These are phyloP conservation scores for Ceriops zippeliana DNA, from an alignment of 345 rosid genomes.

Conservation along the genomic window DNA sequence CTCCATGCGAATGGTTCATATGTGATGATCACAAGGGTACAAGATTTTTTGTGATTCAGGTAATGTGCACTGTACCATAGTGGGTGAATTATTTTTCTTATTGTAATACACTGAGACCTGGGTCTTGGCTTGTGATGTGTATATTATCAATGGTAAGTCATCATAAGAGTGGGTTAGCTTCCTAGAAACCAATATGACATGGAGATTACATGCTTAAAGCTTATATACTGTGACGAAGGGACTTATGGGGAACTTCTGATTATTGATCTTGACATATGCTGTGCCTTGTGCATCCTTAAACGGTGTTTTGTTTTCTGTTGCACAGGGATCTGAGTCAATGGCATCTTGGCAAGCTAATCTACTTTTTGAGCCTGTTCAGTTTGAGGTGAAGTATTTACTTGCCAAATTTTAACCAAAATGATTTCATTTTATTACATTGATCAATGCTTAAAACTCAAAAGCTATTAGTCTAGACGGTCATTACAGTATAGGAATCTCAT, in stretches of 20 bases:
- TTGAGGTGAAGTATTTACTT: constrained; percentile 52
- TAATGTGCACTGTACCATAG: constrained; percentile 13
- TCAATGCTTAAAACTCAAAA: not conserved
- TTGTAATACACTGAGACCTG: not conserved
- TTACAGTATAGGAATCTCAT: not conserved
- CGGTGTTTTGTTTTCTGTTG: not conserved
- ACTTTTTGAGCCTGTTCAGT: constrained; percentile 83
- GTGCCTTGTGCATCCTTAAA: not conserved
- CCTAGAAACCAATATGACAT: not conserved
- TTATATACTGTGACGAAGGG: too few species aligned
- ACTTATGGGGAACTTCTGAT: not conserved
- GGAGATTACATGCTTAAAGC: too few species aligned
- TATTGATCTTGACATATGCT: not conserved
- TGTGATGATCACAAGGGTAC: constrained; percentile 82
- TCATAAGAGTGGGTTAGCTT: too few species aligned
- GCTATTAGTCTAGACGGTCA: not conserved
- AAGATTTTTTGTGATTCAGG: constrained; percentile 93
- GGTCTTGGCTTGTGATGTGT: not conserved
- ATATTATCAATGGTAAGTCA: not conserved
- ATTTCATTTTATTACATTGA: not conserved
- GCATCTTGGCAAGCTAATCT: constrained; percentile 97
- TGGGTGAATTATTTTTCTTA: not conserved
- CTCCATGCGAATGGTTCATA: constrained; percentile 94
- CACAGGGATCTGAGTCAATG: constrained; percentile 86
- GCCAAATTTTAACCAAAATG: constrained; percentile 1